A percentile compares a stretch with the other conserved stretches of the same genome.
Conservation (phyloP, 2,329 filamentous ascomycete genomes). For the Tothia fuscella region DNA sequence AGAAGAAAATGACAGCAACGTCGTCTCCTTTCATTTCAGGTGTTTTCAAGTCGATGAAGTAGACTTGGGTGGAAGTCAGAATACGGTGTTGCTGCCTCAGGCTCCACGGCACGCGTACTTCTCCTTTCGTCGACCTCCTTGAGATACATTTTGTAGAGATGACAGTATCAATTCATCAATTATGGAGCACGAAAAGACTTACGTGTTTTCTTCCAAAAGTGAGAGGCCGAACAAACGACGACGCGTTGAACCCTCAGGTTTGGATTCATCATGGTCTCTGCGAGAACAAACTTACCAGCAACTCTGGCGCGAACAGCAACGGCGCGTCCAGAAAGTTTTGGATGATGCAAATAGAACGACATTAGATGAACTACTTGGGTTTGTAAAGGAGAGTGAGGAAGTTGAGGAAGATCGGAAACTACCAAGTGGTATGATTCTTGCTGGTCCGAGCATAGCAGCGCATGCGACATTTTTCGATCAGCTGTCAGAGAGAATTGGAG, state of each 20-base stretch:
- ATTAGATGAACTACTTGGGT: conserved; percentile 26
- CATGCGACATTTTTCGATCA: conserved; percentile 64
- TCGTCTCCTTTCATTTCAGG: no score
- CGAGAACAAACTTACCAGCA: conserved; percentile 49
- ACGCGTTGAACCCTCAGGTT: conserved; percentile 24
- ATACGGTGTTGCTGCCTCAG: no score
- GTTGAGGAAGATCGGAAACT: conserved; percentile 34
- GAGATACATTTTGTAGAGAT: no score
- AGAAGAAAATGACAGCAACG: no score
- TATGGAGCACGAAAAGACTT: conserved; percentile 40
- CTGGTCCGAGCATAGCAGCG: conserved; percentile 66
- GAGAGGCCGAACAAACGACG: conserved; percentile 27
- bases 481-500: conserved; percentile 37
- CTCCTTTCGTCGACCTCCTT: no score
- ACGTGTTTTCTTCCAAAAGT: conserved; percentile 31
- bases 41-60: no score
- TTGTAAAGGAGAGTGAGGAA: conserved; percentile 21
- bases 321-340: conserved; percentile 41
- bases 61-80: no score
- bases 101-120: no score
- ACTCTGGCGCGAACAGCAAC: conserved; percentile 53
- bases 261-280: conserved; percentile 29
- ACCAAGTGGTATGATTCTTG: conserved; percentile 60
- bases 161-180: no score
- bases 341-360: conserved; percentile 28